phyloP scores from a whole-genome alignment of 2,329 filamentous ascomycete species.

The Hortaea werneckii region DNA sequence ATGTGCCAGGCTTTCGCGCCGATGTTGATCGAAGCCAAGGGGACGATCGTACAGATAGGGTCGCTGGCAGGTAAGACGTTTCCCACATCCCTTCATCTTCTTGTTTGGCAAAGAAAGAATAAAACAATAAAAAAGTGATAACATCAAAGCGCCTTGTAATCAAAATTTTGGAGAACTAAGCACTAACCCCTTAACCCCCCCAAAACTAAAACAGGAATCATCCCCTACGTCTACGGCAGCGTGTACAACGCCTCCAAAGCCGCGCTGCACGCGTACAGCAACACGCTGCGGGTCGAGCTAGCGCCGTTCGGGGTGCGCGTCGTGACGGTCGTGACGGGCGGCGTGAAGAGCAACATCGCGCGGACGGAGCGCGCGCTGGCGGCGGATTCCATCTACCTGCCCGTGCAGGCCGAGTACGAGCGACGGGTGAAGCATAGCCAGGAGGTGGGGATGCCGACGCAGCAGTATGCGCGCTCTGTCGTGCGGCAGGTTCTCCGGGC shows the following conservation, averaged over 20 bases:
- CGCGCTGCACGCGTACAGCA: conserved; percentile 47
- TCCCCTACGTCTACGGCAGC: conserved; percentile 33
- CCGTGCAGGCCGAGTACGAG: conserved; percentile 42
- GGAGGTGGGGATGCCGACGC: conserved; percentile 41
- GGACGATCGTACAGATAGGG: conserved; percentile 37
- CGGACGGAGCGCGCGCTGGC: conserved; percentile 40
- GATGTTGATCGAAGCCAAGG: conserved; percentile 37
- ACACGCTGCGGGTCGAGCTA: conserved; percentile 49
- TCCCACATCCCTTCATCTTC: not conserved
- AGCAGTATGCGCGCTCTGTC: conserved; percentile 45
- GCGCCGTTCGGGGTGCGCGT: conserved; percentile 41
- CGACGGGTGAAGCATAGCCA: conserved; percentile 45
- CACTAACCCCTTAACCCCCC: not conserved
- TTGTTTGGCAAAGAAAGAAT: not conserved
- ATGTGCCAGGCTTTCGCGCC: conserved; percentile 49
- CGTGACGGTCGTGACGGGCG: conserved; percentile 45
- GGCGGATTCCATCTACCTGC: conserved; percentile 41
- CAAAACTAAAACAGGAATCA: conserved; percentile 14
- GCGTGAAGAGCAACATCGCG: conserved; percentile 49
- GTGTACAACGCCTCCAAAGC: conserved; percentile 51
- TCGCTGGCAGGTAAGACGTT: conserved; percentile 27
- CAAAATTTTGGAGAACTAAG: too few species aligned
- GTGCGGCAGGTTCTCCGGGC: conserved; percentile 40
- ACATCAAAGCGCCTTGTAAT: not conserved
- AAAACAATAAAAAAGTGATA: conserved; percentile 1